Evolutionary conservation across 306 rosid species (phyloP).

Genomic region (Vigna angularis): DNA sequence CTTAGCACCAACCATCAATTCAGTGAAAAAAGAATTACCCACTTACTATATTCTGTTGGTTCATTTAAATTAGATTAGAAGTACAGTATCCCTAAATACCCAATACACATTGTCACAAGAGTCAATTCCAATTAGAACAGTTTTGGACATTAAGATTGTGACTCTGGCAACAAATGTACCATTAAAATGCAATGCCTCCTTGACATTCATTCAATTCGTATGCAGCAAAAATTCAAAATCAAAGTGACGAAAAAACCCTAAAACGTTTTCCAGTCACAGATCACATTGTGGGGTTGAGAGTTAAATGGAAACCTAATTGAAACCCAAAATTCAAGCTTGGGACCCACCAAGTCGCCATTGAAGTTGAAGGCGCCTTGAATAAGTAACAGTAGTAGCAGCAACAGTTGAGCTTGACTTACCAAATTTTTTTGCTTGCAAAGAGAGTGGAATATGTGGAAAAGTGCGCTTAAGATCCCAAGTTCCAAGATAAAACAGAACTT

Average conservation of each 20-base stretch:
- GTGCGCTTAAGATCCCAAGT: constrained; percentile 49
- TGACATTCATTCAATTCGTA: constrained; percentile 32
- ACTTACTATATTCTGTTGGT: background rate
- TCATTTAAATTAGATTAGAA: background rate
- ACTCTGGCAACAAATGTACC: constrained; percentile 46
- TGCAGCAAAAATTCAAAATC: constrained; percentile 37
- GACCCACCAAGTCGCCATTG: constrained; percentile 41
- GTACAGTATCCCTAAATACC: constrained; percentile 16
- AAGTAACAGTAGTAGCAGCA: background rate
- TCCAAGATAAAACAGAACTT: constrained; percentile 39
- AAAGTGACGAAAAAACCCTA: constrained; percentile 63
- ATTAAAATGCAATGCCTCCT: constrained; percentile 42
- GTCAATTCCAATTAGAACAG: constrained; percentile 42
- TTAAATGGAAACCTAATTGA: constrained; percentile 5
- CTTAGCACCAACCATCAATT: constrained; percentile 41
- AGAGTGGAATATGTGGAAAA: constrained; percentile 10
- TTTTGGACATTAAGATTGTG: constrained; percentile 36
- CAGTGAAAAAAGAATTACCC: background rate
- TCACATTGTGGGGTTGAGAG: constrained; percentile 30
- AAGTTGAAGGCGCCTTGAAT: constrained; percentile 22
- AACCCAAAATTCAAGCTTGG: constrained; percentile 46
- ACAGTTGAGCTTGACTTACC: constrained; percentile 50
- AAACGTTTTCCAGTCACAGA: constrained; percentile 36
- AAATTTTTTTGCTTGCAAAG: constrained; percentile 42
- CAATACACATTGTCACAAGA: constrained; percentile 39